A percentile compares a stretch with the other conserved stretches of the same genome.
Conservation (phyloP, 2,329 filamentous ascomycete genomes). For the Leptographium flavum region DNA sequence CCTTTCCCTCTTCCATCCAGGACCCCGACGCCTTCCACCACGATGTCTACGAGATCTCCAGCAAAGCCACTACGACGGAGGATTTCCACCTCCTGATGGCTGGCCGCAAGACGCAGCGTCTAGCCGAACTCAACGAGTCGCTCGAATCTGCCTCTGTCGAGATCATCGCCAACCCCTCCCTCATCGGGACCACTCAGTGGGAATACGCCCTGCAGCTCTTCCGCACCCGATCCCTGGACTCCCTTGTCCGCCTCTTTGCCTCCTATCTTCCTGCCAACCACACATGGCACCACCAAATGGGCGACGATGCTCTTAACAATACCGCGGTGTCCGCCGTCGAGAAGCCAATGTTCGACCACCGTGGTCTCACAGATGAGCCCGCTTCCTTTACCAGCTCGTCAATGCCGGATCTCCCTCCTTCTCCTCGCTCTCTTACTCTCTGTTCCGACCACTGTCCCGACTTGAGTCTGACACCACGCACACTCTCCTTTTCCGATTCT, state of each 20-base stretch:
- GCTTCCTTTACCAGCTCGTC: slow-evolving; percentile 16
- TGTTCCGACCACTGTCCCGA: slow-evolving; percentile 28
- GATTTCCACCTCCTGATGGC: slow-evolving; percentile 41
- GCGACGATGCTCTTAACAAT: slow-evolving; percentile 10
- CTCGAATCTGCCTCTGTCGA: slow-evolving; percentile 44
- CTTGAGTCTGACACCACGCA: slow-evolving; percentile 23
- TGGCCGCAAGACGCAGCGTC: slow-evolving; percentile 36
- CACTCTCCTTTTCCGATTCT: slow-evolving; percentile 37
- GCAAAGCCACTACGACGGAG: slow-evolving; percentile 30
- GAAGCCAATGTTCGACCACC: slow-evolving; percentile 26
- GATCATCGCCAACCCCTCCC: slow-evolving; percentile 43
- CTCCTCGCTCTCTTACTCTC: slow-evolving; percentile 36
- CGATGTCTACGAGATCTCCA: slow-evolving; percentile 45
- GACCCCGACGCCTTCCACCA: slow-evolving; percentile 47
- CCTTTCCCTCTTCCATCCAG: slow-evolving; percentile 38
- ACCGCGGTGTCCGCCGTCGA: slow-evolving; percentile 13
- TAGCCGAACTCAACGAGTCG: slow-evolving; percentile 38
- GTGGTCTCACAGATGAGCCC: slow-evolving; percentile 31
- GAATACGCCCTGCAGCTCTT: slow-evolving; percentile 43
- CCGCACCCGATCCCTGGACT: slow-evolving; percentile 43
- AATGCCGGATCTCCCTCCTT: slow-evolving; percentile 22
- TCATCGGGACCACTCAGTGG: slow-evolving; percentile 47
- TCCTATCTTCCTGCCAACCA: slow-evolving; percentile 41
- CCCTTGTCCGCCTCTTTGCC: slow-evolving; percentile 44
- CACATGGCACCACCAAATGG: slow-evolving; percentile 24